These are phyloP conservation scores for Trapa bicornis DNA, from an alignment of 345 rosid genomes.

Conservation along the genomic window DNA sequence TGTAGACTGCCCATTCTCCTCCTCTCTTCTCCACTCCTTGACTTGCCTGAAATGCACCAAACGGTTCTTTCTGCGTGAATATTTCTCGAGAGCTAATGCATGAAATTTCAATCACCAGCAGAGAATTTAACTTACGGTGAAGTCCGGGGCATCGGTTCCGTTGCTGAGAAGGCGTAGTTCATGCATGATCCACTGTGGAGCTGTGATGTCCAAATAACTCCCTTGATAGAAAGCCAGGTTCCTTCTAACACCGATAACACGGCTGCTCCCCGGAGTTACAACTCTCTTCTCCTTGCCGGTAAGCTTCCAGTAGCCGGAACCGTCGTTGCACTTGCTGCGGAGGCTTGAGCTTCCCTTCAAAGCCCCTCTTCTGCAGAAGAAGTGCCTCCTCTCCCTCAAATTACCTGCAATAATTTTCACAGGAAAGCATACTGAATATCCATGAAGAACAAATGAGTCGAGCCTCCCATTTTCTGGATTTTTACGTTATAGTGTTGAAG, in stretches of 20 bases:
- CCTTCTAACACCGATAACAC: constrained; percentile 37
- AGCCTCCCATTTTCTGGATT: too few species aligned
- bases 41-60: constrained; percentile 18
- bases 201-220: constrained; percentile 17
- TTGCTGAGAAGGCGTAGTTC: constrained; percentile 37
- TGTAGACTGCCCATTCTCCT: constrained; percentile 57
- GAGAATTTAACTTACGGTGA: constrained; percentile 2
- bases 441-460: too few species aligned
- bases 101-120: too few species aligned
- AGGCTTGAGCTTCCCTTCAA: background rate
- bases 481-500: too few species aligned
- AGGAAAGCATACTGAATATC: background rate
- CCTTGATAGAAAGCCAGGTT: constrained; percentile 38
- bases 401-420: constrained; percentile 32
- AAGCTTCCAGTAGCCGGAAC: constrained; percentile 66
- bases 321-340: constrained; percentile 18
- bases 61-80: too few species aligned
- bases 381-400: constrained; percentile 58
- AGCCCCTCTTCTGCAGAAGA: constrained; percentile 31
- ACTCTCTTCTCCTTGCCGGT: constrained; percentile 41
- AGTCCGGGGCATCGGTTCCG: constrained; percentile 2
- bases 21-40: constrained; percentile 2
- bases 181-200: constrained; percentile 52
- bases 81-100: too few species aligned
- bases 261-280: constrained; percentile 22